Conservation (phyloP, 176 grass and related monocot species). For the Leersia perrieri region DNA sequence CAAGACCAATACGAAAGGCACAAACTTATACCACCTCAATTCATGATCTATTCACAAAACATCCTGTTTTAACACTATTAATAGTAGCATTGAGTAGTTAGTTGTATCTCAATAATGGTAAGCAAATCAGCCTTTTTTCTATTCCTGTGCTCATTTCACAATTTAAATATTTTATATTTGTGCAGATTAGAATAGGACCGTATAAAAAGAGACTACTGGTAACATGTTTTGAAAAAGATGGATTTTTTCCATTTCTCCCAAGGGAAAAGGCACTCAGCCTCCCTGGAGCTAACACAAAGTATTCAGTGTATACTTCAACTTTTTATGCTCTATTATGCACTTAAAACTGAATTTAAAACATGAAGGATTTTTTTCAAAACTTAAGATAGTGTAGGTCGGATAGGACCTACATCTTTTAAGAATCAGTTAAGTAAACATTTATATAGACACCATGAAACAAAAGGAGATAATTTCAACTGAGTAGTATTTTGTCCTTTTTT, state of each 20-base stretch:
- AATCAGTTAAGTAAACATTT: conserved; percentile 3
- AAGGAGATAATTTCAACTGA: background rate
- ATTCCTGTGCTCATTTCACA: background rate
- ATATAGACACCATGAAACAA: background rate
- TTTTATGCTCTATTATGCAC: background rate
- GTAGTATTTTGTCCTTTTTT: background rate
- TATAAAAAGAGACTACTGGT: background rate
- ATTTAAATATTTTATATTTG: conserved; percentile 1
- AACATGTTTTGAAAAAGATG: background rate
- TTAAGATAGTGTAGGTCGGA: background rate
- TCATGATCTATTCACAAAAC: background rate
- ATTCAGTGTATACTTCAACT: background rate
- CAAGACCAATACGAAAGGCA: background rate
- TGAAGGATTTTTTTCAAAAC: background rate
- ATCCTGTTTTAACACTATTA: background rate
- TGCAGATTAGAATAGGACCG: background rate
- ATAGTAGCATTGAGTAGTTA: background rate
- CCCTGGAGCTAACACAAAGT: background rate
- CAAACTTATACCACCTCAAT: conserved; percentile 6
- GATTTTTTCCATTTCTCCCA: background rate
- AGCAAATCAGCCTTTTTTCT: background rate
- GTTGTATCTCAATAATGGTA: background rate
- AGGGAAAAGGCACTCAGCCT: background rate
- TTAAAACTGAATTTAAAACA: background rate
- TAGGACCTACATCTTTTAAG: background rate